Evolutionary conservation across 2,329 filamentous ascomycete genomes (phyloP), one percentile per base, ranked within the genome.

Genomic region (Botrytis hyacinthi): DNA sequence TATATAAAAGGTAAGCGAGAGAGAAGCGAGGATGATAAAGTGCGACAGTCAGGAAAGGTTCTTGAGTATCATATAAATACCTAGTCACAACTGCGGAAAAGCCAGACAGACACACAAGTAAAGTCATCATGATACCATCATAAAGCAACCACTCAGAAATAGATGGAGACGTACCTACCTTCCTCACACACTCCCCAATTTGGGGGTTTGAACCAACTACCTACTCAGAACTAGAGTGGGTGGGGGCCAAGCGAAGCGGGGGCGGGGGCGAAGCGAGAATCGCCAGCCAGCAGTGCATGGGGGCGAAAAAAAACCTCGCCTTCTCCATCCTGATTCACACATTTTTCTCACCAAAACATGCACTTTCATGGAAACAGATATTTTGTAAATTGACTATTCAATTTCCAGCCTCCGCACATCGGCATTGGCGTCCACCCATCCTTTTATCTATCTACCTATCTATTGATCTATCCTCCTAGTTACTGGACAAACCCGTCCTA

Each of bases 401-500:
- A 42, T 57, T 29, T 20, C 37, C 26, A 12, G 16, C 61, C 37
- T 63, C 46, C 26, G 16, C 8, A 57, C 20, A 69, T 22, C 6
- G 16, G 12, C 48, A 42, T 57, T 37, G n/a, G n/a, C 51, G n/a
- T 57, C 51, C n/a, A 57, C 8, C 18, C n/a, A 44, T 63, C 37
- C 60, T 42, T 40, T 54, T 54, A 54, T 54, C 26, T 14, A 69
- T 57, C 66, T 69, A 69, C 40, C 37, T 42, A n/a, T 57, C 54
- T 69, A 69, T 54, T n/a, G 48, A 68, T 57, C 48, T 69, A 69
- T 69, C n/a, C 29, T 37, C 54, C 40, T 57, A 69, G n/a, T 37
- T 42, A 69, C 48, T 44, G 48, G 48, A 69, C 66, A 57, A 57
- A 42, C 20, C 54, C 29, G 37, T 69, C 66, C 54, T 51, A 10